A percentile compares a stretch with the other conserved stretches of the same genome.
Conservation (phyloP, 768 basidiomycete species). For the Punctularia strigosozonata region DNA sequence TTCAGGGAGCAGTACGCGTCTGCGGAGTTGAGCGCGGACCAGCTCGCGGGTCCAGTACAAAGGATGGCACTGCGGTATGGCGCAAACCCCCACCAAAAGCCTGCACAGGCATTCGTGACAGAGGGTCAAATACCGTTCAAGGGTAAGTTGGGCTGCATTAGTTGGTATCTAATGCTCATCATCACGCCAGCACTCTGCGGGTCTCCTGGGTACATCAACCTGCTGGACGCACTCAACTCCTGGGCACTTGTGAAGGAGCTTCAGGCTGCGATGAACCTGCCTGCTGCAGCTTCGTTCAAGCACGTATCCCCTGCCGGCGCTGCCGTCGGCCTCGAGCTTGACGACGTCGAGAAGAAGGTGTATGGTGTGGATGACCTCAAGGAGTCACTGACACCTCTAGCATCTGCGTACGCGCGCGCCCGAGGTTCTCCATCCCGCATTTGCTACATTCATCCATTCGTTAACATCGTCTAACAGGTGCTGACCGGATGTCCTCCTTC, state of each 20-base stretch:
- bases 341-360: conserved; percentile 80
- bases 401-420: conserved; percentile 90
- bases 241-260: conserved; percentile 94
- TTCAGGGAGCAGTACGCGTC: conserved; percentile 94
- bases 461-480: conserved; percentile 36
- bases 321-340: conserved; percentile 79
- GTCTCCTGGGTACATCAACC: conserved; percentile 97
- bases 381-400: conserved; percentile 78
- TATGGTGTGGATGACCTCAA: conserved; percentile 96
- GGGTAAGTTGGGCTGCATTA: conserved; percentile 31
- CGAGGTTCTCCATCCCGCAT: conserved; percentile 43
- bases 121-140: conserved; percentile 89
- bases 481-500: conserved; percentile 99
- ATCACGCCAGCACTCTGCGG: conserved; percentile 63
- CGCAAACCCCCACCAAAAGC: conserved; percentile 97
- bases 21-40: conserved; percentile 51
- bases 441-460: background rate
- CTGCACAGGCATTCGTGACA: conserved; percentile 90
- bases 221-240: conserved; percentile 94
- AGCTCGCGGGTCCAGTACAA: conserved; percentile 63
- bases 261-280: conserved; percentile 73
- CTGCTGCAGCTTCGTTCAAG: conserved; percentile 98
- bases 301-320: conserved; percentile 98
- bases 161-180: conserved; percentile 4
- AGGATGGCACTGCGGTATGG: conserved; percentile 85